Evolutionary conservation across 768 basidiomycete species (phyloP), one percentile per base, ranked within the genome.

Genomic region (Leccinum truebloodii): DNA sequence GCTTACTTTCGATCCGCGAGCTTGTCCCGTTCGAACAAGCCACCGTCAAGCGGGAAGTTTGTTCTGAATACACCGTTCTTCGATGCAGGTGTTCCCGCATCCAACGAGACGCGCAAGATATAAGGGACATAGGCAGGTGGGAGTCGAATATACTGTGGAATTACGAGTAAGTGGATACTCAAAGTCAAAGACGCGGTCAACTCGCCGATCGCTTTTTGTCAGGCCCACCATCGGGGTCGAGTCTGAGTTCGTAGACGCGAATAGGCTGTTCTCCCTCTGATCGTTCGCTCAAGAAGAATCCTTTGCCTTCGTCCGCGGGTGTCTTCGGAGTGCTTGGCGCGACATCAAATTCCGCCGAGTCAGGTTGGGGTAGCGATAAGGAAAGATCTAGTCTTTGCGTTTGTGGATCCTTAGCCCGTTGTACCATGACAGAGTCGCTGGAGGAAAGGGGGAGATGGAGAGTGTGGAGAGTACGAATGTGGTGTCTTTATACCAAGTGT

Each of bases 21-120:
- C 53, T 76, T 81, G 62, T 88, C 85, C 30, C 97, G 83, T 48
- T 84, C 83, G 72, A 98, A 98, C 20, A 73, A 76, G 35, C 94
- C 94, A 4, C 95, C 96, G 66, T 98, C 92, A 6, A 99, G 82
- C 2, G 97, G 97, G 69, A 98, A 98, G 73, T 98, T 98, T 59
- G 95, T 96, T 78, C 89, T 94, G 75, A 99, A 91, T 1, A 94
- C 83, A 55, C 95, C 97, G 68, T 95, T 92, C 68, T 86, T 88
- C 8, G 92, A 85, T 10, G 94, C 93, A 2, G 93, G 88, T 3
- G 95, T 95, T 7, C 97, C 97, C 1, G 96, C 92, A 52, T 95
- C 90, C 54, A 98, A 81, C 20, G 90, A 89, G 37, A 99, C 90
- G 56, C 97, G 88, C 28, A 99, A 78, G 53, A 98, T 84, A 72